phyloP scores from a whole-genome alignment of 2,329 filamentous ascomycete genomes.

The Elsinoe necatrix region DNA sequence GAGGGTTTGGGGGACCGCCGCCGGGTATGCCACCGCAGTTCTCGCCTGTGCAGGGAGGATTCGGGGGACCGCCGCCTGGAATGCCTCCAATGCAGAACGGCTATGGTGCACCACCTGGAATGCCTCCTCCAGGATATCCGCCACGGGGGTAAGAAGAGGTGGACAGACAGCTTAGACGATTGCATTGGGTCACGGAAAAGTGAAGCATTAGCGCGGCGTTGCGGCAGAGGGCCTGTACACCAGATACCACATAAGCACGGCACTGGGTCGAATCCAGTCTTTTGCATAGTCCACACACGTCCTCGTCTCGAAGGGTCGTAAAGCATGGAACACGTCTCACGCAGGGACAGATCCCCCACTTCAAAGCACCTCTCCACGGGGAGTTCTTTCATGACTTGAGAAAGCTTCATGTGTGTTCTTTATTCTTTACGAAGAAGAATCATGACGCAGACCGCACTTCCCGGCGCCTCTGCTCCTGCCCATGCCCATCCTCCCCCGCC shows the following conservation, averaged over 20 bases:
- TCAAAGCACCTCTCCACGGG: no score
- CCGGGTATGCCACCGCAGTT: slow-evolving; percentile 31
- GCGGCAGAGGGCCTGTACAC: not conserved
- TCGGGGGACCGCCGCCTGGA: slow-evolving; percentile 36
- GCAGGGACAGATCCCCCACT: no score
- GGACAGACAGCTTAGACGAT: not conserved
- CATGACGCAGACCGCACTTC: not conserved
- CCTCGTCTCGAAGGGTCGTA: not conserved
- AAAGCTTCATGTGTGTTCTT: not conserved
- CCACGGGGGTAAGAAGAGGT: not conserved
- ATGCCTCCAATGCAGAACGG: slow-evolving; percentile 30
- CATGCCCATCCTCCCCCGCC: not conserved
- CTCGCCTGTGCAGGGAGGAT: slow-evolving; percentile 32
- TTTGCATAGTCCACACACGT: not conserved
- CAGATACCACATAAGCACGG: not conserved
- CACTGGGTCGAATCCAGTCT: not conserved
- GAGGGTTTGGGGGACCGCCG: slow-evolving; percentile 30
- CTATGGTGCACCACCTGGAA: slow-evolving; percentile 19
- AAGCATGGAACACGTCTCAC: not conserved
- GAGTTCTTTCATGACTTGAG: not conserved
- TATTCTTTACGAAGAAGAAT: not conserved
- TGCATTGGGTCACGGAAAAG: slow-evolving; percentile 12
- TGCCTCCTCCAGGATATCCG: slow-evolving; percentile 18
- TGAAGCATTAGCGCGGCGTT: slow-evolving; percentile 18
- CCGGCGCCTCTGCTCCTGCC: not conserved